Percentiles rank a stretch among this genome's conserved stretches.
These are phyloP conservation scores for Aspergillus ochraceus DNA, from an alignment of 2,329 filamentous ascomycete species.

Conservation along the genomic window DNA sequence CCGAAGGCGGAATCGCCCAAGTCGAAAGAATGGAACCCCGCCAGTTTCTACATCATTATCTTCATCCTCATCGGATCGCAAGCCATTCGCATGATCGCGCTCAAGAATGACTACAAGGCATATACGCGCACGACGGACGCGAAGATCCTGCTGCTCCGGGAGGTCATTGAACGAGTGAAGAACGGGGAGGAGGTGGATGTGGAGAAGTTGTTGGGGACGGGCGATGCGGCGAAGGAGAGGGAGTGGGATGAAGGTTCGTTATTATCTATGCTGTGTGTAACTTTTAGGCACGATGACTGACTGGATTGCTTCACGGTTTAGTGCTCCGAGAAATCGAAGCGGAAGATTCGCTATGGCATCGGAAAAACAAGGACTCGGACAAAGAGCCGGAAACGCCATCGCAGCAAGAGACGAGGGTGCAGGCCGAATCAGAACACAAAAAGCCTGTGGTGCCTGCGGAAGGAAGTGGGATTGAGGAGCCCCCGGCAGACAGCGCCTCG, in stretches of 20 bases:
- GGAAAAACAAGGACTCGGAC: constrained; percentile 22
- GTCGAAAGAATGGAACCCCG: constrained; percentile 72
- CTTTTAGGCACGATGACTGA: constrained; percentile 6
- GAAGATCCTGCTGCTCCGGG: constrained; percentile 72
- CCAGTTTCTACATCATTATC: constrained; percentile 78
- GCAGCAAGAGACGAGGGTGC: constrained; percentile 10
- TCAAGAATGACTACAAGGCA: constrained; percentile 72
- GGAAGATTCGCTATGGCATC: constrained; percentile 41
- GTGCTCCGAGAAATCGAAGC: constrained; percentile 42
- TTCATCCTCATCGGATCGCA: constrained; percentile 90
- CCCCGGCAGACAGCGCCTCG: constrained; percentile 15
- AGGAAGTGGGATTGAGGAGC: constrained; percentile 10
- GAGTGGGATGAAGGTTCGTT: constrained; percentile 83
- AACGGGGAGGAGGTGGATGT: constrained; percentile 72
- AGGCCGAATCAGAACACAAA: constrained; percentile 12
- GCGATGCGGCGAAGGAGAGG: constrained; percentile 69
- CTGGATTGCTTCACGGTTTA: constrained; percentile 14
- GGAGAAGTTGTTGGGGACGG: constrained; percentile 75
- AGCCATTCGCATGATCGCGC: constrained; percentile 84
- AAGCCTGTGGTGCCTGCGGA: constrained; percentile 15
- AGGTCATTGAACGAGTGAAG: constrained; percentile 53
- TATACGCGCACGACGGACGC: constrained; percentile 76
- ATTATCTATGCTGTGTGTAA: neutral
- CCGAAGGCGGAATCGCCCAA: constrained; percentile 36
- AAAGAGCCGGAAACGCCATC: constrained; percentile 5